These are phyloP conservation scores for Tuber brumale DNA, from an alignment of 495 filamentous ascomycete species.

Conservation along the genomic window DNA sequence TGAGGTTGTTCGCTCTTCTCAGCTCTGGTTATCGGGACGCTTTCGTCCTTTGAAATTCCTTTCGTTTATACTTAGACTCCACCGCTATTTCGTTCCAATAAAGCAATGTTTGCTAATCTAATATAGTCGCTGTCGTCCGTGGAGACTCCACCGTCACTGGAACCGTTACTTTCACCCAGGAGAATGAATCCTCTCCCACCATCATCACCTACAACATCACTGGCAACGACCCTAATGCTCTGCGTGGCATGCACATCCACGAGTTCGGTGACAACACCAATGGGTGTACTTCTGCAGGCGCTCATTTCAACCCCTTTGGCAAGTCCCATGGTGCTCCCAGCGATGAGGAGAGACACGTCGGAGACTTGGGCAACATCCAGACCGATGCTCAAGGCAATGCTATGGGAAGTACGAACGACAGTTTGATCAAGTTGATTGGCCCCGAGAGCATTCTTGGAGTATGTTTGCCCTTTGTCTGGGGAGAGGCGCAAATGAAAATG, in stretches of 20 bases:
- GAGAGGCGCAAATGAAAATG: neutral
- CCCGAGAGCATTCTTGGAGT: conserved; percentile 92
- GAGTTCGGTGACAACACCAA: conserved; percentile 99
- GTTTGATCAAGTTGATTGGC: conserved; percentile 85
- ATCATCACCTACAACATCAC: conserved; percentile 87
- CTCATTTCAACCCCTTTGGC: conserved; percentile 94
- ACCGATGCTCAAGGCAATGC: conserved; percentile 87
- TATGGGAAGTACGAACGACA: conserved; percentile 67
- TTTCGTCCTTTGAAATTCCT: neutral
- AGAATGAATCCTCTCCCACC: conserved; percentile 68
- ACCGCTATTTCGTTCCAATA: neutral
- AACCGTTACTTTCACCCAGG: conserved; percentile 91
- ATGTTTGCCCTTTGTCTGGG: conserved; percentile 44
- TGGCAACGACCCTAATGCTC: conserved; percentile 86
- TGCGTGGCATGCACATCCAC: conserved; percentile 97
- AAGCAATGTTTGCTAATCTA: neutral
- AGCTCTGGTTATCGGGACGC: neutral
- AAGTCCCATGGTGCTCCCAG: conserved; percentile 84
- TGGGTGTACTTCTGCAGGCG: conserved; percentile 94
- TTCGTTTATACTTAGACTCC: neutral
- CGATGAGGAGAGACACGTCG: conserved; percentile 83
- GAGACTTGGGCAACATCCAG: conserved; percentile 93
- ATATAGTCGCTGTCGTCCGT: conserved; percentile 82
- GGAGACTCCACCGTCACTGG: conserved; percentile 91
- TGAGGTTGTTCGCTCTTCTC: neutral